Evolutionary conservation across 495 filamentous ascomycete genomes (phyloP).

Genomic region (Aspergillus conjunctus): DNA sequence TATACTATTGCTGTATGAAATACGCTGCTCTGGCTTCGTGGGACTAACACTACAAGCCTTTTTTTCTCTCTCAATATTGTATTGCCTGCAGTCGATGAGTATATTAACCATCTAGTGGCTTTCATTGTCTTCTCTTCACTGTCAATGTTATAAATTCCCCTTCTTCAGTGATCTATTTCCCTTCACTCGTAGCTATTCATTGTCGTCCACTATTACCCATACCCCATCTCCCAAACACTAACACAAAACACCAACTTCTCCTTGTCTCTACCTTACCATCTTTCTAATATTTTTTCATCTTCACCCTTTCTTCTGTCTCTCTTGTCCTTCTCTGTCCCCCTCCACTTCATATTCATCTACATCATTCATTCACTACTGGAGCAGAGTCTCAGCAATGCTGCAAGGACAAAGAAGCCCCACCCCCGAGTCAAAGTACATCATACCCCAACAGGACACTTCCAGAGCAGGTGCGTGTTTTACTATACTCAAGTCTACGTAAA

Average conservation of each 20-base stretch:
- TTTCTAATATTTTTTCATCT: too few species aligned
- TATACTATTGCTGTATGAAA: background rate
- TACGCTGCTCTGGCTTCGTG: slow-evolving; percentile 8
- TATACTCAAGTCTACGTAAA: background rate
- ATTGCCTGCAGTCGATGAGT: background rate
- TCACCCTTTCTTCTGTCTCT: background rate
- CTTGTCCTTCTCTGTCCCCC: background rate
- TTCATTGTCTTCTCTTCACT: background rate
- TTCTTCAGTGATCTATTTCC: too few species aligned
- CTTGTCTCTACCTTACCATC: too few species aligned
- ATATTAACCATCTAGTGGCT: background rate
- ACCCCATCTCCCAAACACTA: too few species aligned
- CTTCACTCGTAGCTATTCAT: too few species aligned
- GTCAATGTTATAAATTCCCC: too few species aligned
- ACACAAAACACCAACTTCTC: too few species aligned
- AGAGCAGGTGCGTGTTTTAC: slow-evolving; percentile 2
- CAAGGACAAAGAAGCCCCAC: background rate
- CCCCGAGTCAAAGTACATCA: slow-evolving; percentile 3
- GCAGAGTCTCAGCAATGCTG: background rate
- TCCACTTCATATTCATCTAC: background rate
- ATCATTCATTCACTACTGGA: background rate
- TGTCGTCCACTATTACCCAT: too few species aligned
- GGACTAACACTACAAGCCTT: background rate
- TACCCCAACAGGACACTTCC: background rate
- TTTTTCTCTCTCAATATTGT: background rate